These are phyloP conservation scores for Mycena indigotica DNA, from an alignment of 768 basidiomycete genomes.

Conservation along the genomic window DNA sequence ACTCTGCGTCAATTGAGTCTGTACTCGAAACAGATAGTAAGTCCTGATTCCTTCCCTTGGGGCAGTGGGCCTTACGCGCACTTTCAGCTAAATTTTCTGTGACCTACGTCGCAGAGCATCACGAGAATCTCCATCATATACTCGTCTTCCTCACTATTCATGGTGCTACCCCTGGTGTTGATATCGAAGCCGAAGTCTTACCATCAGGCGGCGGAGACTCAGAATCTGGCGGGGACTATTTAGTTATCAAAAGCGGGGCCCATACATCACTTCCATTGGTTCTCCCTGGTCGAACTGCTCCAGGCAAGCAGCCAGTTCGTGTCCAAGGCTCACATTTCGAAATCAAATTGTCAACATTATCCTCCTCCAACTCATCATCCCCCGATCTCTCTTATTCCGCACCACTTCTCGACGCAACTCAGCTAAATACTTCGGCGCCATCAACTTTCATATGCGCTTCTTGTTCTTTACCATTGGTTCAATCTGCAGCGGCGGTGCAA, in stretches of 20 bases:
- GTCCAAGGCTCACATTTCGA: conserved; percentile 66
- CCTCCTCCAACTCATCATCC: conserved; percentile 27
- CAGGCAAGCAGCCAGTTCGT: conserved; percentile 64
- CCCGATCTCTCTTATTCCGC: conserved; percentile 29
- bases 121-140: conserved; percentile 81
- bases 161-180: conserved; percentile 48
- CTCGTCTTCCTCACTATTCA: conserved; percentile 70
- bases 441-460: conserved; percentile 75
- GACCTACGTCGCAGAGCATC: conserved; percentile 69
- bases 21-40: conserved; percentile 25
- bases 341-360: conserved; percentile 58
- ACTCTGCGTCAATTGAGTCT: conserved; percentile 16
- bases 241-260: conserved; percentile 64
- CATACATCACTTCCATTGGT: conserved; percentile 58
- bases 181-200: conserved; percentile 69
- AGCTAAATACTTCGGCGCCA: conserved; percentile 57
- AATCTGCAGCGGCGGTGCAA: conserved; percentile 44
- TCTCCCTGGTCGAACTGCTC: conserved; percentile 56
- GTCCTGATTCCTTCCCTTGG: too few species aligned
- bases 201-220: conserved; percentile 45
- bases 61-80: too few species aligned
- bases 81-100: conserved; percentile 44
- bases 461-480: conserved; percentile 77
- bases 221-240: conserved; percentile 49
- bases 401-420: conserved; percentile 70